Base-by-base conservation (phyloP, 2,329 filamentous ascomycete genomes). In the Trematosphaeria pertusa region DNA sequence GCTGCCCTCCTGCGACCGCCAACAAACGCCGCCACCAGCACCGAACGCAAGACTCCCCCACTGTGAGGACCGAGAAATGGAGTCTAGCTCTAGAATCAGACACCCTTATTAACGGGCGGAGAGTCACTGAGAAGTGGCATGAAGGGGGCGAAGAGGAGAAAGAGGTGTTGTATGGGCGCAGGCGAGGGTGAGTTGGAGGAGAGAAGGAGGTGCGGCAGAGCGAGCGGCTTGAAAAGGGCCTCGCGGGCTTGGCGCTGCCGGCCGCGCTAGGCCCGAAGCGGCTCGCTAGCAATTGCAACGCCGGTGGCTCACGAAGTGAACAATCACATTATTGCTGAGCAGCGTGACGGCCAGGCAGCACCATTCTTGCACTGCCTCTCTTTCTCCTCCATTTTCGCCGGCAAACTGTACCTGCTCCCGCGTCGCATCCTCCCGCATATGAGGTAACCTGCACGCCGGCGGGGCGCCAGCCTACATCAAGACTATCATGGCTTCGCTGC, bases 401-500 rank as follows among this genome's bases (percentile, higher is more conserved):
- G n/a, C n/a, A n/a, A n/a, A n/a, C n/a, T n/a, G n/a, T n/a, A n/a
- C n/a, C n/a, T n/a, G n/a, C n/a, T n/a, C n/a, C n/a, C n/a, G n/a
- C n/a, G n/a, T n/a, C n/a, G n/a, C n/a, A n/a, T n/a, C n/a, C n/a
- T n/a, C n/a, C n/a, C n/a, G n/a, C n/a, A n/a, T n/a, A 69, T 67
- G 50, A 50, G 48, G 56, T 59, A 56, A 52, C 44, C 46, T 55
- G 43, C 67, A 63, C 51, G 47, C 38, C 44, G 45, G 59, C 53
- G 56, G n/a, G 50, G 56, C 53, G 62, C 56, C 55, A 61, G 42
- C 47, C 43, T 52, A 34, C 24, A 58, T 34, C 43, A 30, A 31
- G 50, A 41, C 38, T 60, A 61, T 48, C 48, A 71, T 70, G 67
- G 64, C 68, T 43, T 64, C 65, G 61, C 79, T 89, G 58, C 80